phyloP scores from a whole-genome alignment of 257 asterid species.

The Scutellaria barbata region DNA sequence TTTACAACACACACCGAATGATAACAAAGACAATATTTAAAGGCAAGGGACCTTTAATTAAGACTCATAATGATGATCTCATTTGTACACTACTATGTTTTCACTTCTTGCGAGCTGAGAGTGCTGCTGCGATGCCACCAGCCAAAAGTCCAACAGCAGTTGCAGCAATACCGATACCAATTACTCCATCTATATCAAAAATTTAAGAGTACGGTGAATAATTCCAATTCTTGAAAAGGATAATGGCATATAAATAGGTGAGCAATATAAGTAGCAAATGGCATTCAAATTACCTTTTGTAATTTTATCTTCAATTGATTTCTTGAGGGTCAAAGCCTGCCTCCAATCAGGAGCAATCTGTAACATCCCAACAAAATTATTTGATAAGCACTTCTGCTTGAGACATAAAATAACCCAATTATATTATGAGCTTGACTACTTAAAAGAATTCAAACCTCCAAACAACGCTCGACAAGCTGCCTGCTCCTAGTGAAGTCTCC shows the following conservation, averaged over 20 bases:
- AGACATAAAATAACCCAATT: not conserved
- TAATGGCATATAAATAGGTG: not conserved
- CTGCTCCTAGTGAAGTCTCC: constrained; percentile 84
- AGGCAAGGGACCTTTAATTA: not conserved
- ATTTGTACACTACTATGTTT: not conserved
- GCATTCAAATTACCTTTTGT: constrained; percentile 59
- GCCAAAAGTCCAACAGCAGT: constrained; percentile 82
- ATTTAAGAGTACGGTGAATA: constrained; percentile 1
- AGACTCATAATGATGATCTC: not conserved
- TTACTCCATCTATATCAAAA: constrained; percentile 63
- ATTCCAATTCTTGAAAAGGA: not conserved
- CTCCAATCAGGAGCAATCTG: constrained; percentile 91
- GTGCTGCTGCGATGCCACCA: constrained; percentile 83
- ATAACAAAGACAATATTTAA: not conserved
- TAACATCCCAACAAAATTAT: constrained; percentile 24
- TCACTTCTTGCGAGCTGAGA: constrained; percentile 74
- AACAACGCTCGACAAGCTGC: constrained; percentile 73
- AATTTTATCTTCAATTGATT: constrained; percentile 81
- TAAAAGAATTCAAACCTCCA: constrained; percentile 63
- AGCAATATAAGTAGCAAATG: not conserved
- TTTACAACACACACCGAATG: constrained; percentile 22
- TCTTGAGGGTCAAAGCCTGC: constrained; percentile 84
- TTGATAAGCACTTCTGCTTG: not conserved
- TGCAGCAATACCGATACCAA: constrained; percentile 90
- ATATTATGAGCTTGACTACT: constrained; percentile 3